phyloP scores from a whole-genome alignment of 345 rosid species.

The Hirschfeldia incana region DNA sequence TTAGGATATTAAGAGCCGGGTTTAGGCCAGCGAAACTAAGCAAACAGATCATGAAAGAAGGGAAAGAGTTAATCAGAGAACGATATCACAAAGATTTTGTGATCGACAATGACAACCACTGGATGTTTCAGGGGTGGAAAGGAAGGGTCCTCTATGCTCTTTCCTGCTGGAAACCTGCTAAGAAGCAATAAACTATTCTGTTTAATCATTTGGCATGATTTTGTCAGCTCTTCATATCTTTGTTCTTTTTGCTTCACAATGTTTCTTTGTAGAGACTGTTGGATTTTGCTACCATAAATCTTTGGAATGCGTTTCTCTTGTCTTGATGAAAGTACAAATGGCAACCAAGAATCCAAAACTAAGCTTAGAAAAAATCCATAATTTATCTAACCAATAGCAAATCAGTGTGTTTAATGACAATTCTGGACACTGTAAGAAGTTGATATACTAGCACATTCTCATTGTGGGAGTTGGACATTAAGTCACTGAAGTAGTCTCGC shows the following conservation, averaged over 20 bases:
- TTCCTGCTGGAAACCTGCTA: constrained; percentile 68
- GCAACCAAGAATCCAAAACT: background rate
- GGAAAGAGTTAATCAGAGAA: constrained; percentile 43
- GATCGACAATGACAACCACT: constrained; percentile 61
- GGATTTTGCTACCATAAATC: constrained; percentile 1
- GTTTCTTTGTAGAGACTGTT: constrained; percentile 1
- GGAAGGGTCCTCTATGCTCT: constrained; percentile 67
- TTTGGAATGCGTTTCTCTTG: background rate
- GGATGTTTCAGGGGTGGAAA: constrained; percentile 94
- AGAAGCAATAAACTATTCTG: constrained; percentile 19
- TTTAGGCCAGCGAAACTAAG: constrained; percentile 57
- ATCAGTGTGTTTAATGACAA: background rate
- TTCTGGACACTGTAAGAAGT: background rate
- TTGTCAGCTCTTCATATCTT: constrained; percentile 5
- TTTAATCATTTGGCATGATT: constrained; percentile 4
- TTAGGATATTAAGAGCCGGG: constrained; percentile 55
- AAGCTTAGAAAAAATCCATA: background rate
- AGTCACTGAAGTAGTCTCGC: no score
- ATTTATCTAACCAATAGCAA: background rate
- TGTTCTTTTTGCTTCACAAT: background rate
- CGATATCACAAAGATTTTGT: constrained; percentile 64
- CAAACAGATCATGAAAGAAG: constrained; percentile 49
- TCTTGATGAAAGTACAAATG: constrained; percentile 1
- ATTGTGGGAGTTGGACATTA: background rate
- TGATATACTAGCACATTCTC: background rate